Conservation (phyloP, 164 flowering plant genomes). For the Magnolia changhungtana region DNA sequence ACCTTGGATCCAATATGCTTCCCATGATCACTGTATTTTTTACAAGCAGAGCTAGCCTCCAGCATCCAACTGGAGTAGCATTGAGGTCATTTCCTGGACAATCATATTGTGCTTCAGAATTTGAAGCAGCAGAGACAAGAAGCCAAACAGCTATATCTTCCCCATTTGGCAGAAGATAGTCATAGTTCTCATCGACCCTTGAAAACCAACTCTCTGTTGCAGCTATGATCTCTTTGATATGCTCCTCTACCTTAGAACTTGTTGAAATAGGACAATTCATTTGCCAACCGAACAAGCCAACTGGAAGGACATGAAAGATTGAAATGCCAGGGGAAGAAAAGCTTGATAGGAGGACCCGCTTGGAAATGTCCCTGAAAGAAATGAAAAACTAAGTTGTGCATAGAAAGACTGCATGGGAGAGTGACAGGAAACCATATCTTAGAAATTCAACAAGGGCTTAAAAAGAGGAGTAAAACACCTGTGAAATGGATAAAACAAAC, state of each 20-base stretch:
- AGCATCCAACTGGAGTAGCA: conserved; percentile 31
- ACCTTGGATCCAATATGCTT: conserved; percentile 68
- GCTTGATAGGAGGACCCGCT: conserved; percentile 50
- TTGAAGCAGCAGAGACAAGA: conserved; percentile 50
- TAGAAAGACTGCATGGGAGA: not conserved
- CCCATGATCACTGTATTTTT: conserved; percentile 58
- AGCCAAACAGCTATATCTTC: conserved; percentile 70
- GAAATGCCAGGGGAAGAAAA: conserved; percentile 52
- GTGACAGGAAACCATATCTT: not conserved
- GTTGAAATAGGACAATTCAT: conserved; percentile 19
- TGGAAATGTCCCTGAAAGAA: conserved; percentile 66
- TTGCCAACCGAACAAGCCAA: conserved; percentile 50
- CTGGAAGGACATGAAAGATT: conserved; percentile 45
- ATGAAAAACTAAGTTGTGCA: not conserved
- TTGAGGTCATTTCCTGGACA: conserved; percentile 22
- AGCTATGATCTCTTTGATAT: conserved; percentile 33
- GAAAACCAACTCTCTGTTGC: conserved; percentile 41
- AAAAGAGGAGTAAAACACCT: not conserved
- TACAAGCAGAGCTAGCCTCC: conserved; percentile 76
- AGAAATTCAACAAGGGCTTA: not conserved
- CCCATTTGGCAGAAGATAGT: conserved; percentile 24
- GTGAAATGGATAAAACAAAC: not conserved
- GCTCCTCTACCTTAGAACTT: conserved; percentile 25
- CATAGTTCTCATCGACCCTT: conserved; percentile 14
- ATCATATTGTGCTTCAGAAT: conserved; percentile 26